Conservation (phyloP, 257 asterid species). For the Solanum bulbocastanum region DNA sequence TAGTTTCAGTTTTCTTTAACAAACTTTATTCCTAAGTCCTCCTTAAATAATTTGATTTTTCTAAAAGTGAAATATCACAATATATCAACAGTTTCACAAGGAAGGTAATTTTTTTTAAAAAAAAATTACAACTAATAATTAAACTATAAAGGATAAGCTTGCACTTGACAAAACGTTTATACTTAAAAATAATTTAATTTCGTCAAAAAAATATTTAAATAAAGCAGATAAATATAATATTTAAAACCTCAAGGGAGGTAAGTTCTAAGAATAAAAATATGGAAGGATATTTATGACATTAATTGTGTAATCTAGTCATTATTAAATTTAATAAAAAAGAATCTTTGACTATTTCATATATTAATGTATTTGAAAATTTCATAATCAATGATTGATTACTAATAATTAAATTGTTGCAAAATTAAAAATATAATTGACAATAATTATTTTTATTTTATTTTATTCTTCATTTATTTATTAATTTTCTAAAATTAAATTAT, state of each 20-base stretch:
- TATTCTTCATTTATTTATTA: too few species aligned
- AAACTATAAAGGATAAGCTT: background rate
- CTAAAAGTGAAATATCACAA: background rate
- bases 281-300: background rate
- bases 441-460: too few species aligned
- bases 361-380: background rate
- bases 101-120: background rate
- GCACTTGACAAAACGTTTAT: background rate
- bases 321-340: too few species aligned
- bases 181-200: too few species aligned
- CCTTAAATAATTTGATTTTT: background rate
- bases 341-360: background rate
- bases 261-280: background rate
- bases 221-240: background rate
- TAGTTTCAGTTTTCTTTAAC: background rate
- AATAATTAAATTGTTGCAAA: background rate
- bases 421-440: background rate
- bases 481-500: too few species aligned
- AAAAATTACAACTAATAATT: background rate
- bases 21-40: background rate
- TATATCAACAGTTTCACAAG: background rate
- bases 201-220: too few species aligned
- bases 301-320: background rate
- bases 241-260: background rate
- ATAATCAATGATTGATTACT: background rate